Evolutionary conservation across 805 yeast species (phyloP).

Genomic region (Candida vartiovaarae): DNA sequence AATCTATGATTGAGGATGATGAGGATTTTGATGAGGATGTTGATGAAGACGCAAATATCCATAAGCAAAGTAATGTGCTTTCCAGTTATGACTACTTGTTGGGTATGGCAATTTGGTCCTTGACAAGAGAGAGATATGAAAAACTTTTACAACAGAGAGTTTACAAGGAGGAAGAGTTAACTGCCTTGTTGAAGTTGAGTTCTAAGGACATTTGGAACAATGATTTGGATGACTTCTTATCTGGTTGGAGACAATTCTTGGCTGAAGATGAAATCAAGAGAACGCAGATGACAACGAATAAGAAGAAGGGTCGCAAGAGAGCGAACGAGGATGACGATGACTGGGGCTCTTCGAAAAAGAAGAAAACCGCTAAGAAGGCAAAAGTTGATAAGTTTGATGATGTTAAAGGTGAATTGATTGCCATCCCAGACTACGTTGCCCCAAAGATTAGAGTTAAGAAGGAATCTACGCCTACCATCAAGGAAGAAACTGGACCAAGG

Average conservation of each 20-base stretch:
- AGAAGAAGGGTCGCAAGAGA: slow-evolving; percentile 34
- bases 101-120: slow-evolving; percentile 91
- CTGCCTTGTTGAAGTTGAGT: slow-evolving; percentile 51
- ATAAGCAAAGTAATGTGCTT: slow-evolving; percentile 41
- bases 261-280: slow-evolving; percentile 57
- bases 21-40: slow-evolving; percentile 35
- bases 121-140: slow-evolving; percentile 85
- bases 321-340: slow-evolving; percentile 23
- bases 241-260: slow-evolving; percentile 61
- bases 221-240: slow-evolving; percentile 72
- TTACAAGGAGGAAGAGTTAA: slow-evolving; percentile 66
- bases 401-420: slow-evolving; percentile 17
- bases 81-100: slow-evolving; percentile 80
- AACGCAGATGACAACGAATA: slow-evolving; percentile 39
- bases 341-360: slow-evolving; percentile 10
- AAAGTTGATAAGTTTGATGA: slow-evolving; percentile 13
- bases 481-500: neutral
- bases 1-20: slow-evolving; percentile 30
- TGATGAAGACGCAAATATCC: slow-evolving; percentile 30
- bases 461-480: slow-evolving; percentile 10
- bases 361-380: slow-evolving; percentile 11
- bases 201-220: slow-evolving; percentile 86
- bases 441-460: slow-evolving; percentile 18
- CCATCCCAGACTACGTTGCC: slow-evolving; percentile 22
- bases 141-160: slow-evolving; percentile 66